Percentiles rank a stretch among this genome's conserved stretches.
Evolutionary conservation across 352 stramenopile species (phyloP).

Genomic region (Phytophthora europaea): DNA sequence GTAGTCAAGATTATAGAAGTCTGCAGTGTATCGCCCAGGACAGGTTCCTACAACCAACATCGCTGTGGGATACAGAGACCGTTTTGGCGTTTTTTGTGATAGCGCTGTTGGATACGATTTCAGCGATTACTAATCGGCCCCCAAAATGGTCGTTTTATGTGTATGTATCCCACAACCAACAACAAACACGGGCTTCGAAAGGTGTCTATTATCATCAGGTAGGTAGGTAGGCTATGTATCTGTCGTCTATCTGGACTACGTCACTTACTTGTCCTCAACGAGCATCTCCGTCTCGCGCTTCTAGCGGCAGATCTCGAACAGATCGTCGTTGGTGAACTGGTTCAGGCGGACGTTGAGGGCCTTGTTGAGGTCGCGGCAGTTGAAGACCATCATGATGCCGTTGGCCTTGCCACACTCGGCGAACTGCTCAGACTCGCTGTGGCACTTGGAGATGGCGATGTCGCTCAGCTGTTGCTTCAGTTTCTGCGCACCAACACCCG

Average conservation of each 20-base stretch:
- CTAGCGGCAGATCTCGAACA: slow-evolving; percentile 77
- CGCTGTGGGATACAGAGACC: too few species aligned
- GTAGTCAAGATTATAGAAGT: too few species aligned
- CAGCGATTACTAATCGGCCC: too few species aligned
- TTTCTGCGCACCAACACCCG: slow-evolving; percentile 50
- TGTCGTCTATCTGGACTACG: neutral
- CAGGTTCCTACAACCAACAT: too few species aligned
- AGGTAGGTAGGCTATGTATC: too few species aligned
- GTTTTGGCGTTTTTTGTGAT: too few species aligned
- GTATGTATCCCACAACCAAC: too few species aligned
- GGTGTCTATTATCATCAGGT: too few species aligned
- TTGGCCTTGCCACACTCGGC: slow-evolving; percentile 75
- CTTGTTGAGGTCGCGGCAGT: slow-evolving; percentile 77
- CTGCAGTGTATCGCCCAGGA: too few species aligned
- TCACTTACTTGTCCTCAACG: slow-evolving; percentile 23
- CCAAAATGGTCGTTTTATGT: too few species aligned
- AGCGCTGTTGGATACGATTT: too few species aligned
- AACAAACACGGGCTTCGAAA: too few species aligned
- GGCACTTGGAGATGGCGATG: slow-evolving; percentile 86
- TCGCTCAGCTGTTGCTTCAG: slow-evolving; percentile 85
- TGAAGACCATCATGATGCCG: slow-evolving; percentile 77
- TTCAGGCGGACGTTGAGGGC: slow-evolving; percentile 86
- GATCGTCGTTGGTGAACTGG: slow-evolving; percentile 81
- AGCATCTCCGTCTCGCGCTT: slow-evolving; percentile 69
- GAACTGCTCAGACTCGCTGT: slow-evolving; percentile 62